Conservation (phyloP, 768 basidiomycete species). For the Suillus subaureus region DNA sequence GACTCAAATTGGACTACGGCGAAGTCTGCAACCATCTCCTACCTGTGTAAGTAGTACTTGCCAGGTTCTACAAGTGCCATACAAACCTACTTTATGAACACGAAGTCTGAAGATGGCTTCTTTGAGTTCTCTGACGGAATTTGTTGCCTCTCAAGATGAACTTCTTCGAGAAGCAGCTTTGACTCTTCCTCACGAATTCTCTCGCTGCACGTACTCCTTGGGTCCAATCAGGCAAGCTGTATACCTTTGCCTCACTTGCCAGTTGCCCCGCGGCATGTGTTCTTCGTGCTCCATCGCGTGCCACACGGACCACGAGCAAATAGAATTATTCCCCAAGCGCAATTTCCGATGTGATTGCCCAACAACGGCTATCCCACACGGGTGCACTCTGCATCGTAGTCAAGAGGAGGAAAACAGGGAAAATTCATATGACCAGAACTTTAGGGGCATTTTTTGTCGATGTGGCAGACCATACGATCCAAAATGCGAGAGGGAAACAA, state of each 20-base stretch:
- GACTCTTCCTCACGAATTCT: slow-evolving; percentile 63
- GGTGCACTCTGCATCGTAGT: slow-evolving; percentile 63
- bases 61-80: neutral
- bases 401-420: slow-evolving; percentile 54
- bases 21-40: neutral
- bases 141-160: slow-evolving; percentile 30
- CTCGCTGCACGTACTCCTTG: slow-evolving; percentile 62
- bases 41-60: neutral
- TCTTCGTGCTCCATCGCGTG: slow-evolving; percentile 86
- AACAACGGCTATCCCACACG: slow-evolving; percentile 58
- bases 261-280: slow-evolving; percentile 68
- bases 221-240: slow-evolving; percentile 75
- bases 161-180: slow-evolving; percentile 40
- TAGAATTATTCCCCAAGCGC: slow-evolving; percentile 87
- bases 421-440: slow-evolving; percentile 79
- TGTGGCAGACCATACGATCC: slow-evolving; percentile 75
- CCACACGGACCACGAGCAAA: slow-evolving; percentile 83
- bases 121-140: slow-evolving; percentile 36
- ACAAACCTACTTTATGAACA: neutral
- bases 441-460: slow-evolving; percentile 69
- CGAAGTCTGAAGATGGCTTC: slow-evolving; percentile 1
- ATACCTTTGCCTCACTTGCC: slow-evolving; percentile 79
- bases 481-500: slow-evolving; percentile 74
- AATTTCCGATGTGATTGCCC: slow-evolving; percentile 86
- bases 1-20: neutral